A percentile compares a stretch with the other conserved stretches of the same genome.
These are phyloP conservation scores for Gynandropsis gynandra DNA, from an alignment of 345 rosid species.

Conservation along the genomic window DNA sequence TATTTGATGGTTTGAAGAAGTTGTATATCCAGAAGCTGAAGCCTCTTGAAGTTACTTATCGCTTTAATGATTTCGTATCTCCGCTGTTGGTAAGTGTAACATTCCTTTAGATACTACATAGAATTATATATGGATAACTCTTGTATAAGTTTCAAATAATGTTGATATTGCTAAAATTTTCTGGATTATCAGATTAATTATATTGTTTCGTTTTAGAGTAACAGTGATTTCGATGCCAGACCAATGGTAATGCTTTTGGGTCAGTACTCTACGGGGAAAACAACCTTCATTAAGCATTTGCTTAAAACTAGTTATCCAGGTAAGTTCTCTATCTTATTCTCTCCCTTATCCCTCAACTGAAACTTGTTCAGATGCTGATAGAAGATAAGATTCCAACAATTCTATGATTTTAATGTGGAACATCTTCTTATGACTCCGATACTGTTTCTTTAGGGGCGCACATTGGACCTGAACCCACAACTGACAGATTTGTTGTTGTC, in stretches of 20 bases:
- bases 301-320: slow-evolving; percentile 84
- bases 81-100: slow-evolving; percentile 60
- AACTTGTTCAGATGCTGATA: not conserved
- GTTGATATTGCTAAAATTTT: slow-evolving; percentile 9
- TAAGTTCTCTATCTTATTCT: slow-evolving; percentile 20
- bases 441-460: slow-evolving; percentile 72
- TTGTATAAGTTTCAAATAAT: slow-evolving; percentile 14
- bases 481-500: slow-evolving; percentile 96
- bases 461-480: slow-evolving; percentile 97
- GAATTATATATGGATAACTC: not conserved
- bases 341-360: not conserved
- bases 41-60: slow-evolving; percentile 84
- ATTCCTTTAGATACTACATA: slow-evolving; percentile 2
- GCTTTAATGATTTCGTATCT: slow-evolving; percentile 88
- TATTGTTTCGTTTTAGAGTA: slow-evolving; percentile 43
- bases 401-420: not conserved
- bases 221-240: slow-evolving; percentile 90
- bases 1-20: slow-evolving; percentile 84
- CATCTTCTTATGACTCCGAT: not conserved
- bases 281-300: slow-evolving; percentile 94
- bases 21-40: slow-evolving; percentile 82
- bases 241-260: slow-evolving; percentile 99
- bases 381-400: not conserved
- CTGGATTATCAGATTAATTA: slow-evolving; percentile 8
- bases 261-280: slow-evolving; percentile 96